These are phyloP conservation scores for Panicum miliaceum DNA, from an alignment of 176 grass and related monocot species.

Conservation along the genomic window DNA sequence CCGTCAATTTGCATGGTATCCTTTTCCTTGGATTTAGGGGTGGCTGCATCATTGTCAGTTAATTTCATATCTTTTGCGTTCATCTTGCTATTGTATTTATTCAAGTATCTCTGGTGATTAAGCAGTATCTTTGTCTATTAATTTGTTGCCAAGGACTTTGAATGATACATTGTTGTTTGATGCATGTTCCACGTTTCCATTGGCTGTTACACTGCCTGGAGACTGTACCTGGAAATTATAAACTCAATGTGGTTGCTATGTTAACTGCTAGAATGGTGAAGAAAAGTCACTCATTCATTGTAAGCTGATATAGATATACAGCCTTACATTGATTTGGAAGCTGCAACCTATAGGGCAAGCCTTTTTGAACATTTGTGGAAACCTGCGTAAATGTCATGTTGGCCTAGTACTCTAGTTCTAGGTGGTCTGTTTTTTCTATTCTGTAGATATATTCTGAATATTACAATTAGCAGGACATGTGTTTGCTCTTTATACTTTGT, in stretches of 20 bases:
- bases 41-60: not conserved
- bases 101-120: constrained; percentile 3
- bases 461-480: not conserved
- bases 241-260: constrained; percentile 1
- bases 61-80: not conserved
- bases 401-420: not conserved
- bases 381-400: constrained; percentile 16
- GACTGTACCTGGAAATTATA: constrained; percentile 6
- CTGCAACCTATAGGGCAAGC: constrained; percentile 13
- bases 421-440: not conserved
- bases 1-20: not conserved
- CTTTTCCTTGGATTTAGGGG: not conserved
- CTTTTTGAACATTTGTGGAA: constrained; percentile 25
- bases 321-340: not conserved
- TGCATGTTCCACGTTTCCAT: not conserved
- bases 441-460: not conserved
- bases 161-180: constrained; percentile 26
- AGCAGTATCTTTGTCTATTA: not conserved
- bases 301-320: constrained; percentile 10
- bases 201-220: not conserved
- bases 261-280: constrained; percentile 20
- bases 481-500: constrained; percentile 19
- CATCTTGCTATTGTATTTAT: constrained; percentile 3
- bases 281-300: not conserved
- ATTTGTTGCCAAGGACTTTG: constrained; percentile 18